Percentiles rank a stretch among this genome's conserved stretches.
Conservation (phyloP, 805 yeast species). For the Lachancea quebecensis region DNA sequence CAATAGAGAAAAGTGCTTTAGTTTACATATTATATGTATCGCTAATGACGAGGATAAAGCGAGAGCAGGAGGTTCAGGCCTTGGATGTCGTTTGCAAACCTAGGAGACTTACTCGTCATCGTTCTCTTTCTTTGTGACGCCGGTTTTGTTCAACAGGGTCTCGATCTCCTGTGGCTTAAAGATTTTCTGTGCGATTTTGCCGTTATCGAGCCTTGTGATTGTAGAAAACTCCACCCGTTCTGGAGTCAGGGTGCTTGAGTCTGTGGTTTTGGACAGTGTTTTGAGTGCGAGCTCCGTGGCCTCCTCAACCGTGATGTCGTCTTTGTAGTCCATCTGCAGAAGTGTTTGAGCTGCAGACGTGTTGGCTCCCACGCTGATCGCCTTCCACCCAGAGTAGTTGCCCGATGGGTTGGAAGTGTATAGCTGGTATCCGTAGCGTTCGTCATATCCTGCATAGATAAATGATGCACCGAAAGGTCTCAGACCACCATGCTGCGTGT, state of each 20-base stretch:
- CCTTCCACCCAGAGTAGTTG: conserved; percentile 97
- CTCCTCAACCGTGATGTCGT: conserved; percentile 61
- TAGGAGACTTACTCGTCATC: conserved; percentile 31
- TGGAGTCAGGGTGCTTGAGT: conserved; percentile 72
- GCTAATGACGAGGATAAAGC: background rate
- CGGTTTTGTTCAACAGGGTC: conserved; percentile 59
- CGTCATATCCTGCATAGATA: conserved; percentile 93
- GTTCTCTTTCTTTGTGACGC: conserved; percentile 54
- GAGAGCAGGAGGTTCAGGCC: too few relatives aligned
- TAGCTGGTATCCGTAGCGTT: conserved; percentile 80
- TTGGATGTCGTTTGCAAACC: too few relatives aligned
- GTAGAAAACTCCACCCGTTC: conserved; percentile 94
- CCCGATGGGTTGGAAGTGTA: conserved; percentile 97
- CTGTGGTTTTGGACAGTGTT: conserved; percentile 91
- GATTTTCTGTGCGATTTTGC: conserved; percentile 57
- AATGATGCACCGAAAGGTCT: conserved; percentile 98
- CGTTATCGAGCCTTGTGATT: conserved; percentile 42
- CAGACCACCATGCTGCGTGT: conserved; percentile 97
- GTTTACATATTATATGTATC: conserved; percentile 2
- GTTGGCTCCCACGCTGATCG: conserved; percentile 94
- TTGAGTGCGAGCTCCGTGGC: conserved; percentile 86
- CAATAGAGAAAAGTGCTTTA: background rate
- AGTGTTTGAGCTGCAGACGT: conserved; percentile 94
- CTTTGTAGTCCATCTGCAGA: conserved; percentile 90
- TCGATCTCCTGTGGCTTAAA: conserved; percentile 80